These are phyloP conservation scores for Vitis hybrid DNA, from an alignment of 177 flowering plant species.

Conservation along the genomic window DNA sequence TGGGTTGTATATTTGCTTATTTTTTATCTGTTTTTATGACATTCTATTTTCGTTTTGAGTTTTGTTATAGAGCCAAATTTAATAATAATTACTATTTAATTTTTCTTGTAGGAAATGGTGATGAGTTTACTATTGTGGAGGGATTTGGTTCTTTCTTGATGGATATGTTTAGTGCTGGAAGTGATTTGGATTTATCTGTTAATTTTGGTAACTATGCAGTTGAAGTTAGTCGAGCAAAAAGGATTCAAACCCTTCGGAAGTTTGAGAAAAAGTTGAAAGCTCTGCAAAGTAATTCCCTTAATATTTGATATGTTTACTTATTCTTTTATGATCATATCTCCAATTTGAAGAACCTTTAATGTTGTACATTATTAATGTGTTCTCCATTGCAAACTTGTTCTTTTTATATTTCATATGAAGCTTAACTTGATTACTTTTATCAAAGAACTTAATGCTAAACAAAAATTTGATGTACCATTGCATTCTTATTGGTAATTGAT, in stretches of 20 bases:
- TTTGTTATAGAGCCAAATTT: no score
- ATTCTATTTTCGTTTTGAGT: no score
- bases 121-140: constrained; percentile 52
- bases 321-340: neutral
- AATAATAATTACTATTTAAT: neutral
- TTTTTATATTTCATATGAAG: no score
- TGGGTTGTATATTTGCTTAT: no score
- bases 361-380: no score
- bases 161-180: constrained; percentile 59
- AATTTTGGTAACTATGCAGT: constrained; percentile 37
- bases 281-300: constrained; percentile 48
- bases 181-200: constrained; percentile 76
- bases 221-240: constrained; percentile 40
- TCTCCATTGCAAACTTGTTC: no score
- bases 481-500: no score
- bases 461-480: no score
- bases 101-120: constrained; percentile 41
- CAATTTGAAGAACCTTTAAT: no score
- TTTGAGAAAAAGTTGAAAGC: constrained; percentile 40
- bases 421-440: no score
- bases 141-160: constrained; percentile 71
- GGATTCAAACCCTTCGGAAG: constrained; percentile 50
- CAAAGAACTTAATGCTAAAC: no score
- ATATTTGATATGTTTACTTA: neutral
- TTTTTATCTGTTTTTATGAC: no score